Percentiles rank a stretch among this genome's conserved stretches.
Evolutionary conservation across 345 rosid genomes (phyloP).

Genomic region (Populus simonii): DNA sequence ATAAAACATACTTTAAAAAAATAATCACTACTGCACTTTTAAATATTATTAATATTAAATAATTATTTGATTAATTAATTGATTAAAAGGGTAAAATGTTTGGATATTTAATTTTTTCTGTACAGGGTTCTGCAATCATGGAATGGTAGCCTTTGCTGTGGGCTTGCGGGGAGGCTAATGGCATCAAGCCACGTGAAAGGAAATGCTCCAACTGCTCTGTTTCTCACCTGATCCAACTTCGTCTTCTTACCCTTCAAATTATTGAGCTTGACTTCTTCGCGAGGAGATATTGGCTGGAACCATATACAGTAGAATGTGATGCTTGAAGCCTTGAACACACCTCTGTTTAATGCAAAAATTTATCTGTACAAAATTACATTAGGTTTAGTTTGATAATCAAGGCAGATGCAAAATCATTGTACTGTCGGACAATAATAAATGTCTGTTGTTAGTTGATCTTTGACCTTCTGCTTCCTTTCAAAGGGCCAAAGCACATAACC

Average conservation of each 20-base stretch:
- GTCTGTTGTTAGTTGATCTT: background rate
- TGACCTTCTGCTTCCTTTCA: background rate
- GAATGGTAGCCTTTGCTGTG: constrained; percentile 14
- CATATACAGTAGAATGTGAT: background rate
- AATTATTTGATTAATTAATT: background rate
- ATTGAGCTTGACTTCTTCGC: background rate
- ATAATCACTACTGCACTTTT: too few species aligned
- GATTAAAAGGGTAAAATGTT: background rate
- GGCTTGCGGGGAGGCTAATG: constrained; percentile 21
- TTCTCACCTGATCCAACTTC: constrained; percentile 17
- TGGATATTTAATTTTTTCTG: background rate
- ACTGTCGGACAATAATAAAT: background rate
- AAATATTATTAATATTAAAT: too few species aligned
- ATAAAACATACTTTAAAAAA: too few species aligned
- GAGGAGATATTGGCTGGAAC: background rate
- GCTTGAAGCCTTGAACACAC: background rate
- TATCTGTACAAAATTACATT: too few species aligned
- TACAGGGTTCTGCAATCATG: background rate
- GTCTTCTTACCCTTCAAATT: constrained; percentile 5
- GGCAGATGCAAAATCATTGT: background rate
- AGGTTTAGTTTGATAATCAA: background rate
- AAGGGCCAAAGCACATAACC: constrained; percentile 1
- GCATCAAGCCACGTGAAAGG: constrained; percentile 36
- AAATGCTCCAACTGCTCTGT: constrained; percentile 6
- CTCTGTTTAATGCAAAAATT: background rate